Base-by-base conservation (phyloP, 2,329 filamentous ascomycete genomes). In the Aaosphaeria arxii region DNA sequence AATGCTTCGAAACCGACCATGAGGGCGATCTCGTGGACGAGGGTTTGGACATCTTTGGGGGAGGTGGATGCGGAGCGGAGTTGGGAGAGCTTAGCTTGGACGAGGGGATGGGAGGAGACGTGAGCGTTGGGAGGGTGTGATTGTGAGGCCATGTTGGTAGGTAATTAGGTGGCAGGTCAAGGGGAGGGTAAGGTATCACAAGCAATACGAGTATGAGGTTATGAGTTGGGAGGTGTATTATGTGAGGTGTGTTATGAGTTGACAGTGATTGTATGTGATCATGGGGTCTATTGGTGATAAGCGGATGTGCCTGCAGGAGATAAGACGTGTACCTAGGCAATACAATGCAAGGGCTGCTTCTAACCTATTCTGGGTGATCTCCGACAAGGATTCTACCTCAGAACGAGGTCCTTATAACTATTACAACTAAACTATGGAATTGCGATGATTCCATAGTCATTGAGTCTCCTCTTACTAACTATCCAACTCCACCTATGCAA, bases 11-110 rank as follows among this genome's bases (percentile, higher is more conserved):
- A 88, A 41, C 84, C 88, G 17, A 97, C 74, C 51, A 97, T 88
- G 36, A 89, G 78, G 6, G 89, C 77, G 53, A 97, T 95, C 54
- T 97, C 91, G 67, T 96, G 85, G 52, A 96, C 82, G 43, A 97
- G 78, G 6, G 80, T 73, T 72, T 91, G 91, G 58, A 89, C 91
- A 47, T 96, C 89, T 50, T 85, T 81, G 4, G 89, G 79, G 50
- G 78, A 82, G 44, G 88, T 84, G 39, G 76, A 78, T 48, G 82
- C 78, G 38, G 89, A 94, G 51, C 92, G 87, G 42, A 97, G 83
- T 74, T 94, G 89, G 58, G 88, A 91, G 62, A 97, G 84, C 78
- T 97, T 97, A 59, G 88, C 89, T 61, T 81, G 79, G 39, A 96
- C 79, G 72, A 89, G 95, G 33, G 92, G 92, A 71, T 97, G 92